Conservation (phyloP, 345 rosid species). For the Boechera retrofracta region DNA sequence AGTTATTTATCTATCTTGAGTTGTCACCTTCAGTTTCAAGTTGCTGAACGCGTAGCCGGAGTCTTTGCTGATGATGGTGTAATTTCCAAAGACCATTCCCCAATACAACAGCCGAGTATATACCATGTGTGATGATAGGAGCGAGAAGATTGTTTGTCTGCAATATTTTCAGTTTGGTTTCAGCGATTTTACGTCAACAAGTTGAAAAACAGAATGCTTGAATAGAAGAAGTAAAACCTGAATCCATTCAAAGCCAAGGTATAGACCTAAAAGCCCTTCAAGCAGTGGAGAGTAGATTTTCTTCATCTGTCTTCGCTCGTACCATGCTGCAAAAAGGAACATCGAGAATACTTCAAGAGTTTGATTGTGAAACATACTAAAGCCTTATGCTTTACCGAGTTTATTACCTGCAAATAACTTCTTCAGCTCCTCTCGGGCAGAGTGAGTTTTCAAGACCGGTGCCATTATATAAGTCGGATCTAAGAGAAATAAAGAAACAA, state of each 20-base stretch:
- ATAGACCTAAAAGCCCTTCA: conserved; percentile 87
- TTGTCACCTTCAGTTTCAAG: conserved; percentile 56
- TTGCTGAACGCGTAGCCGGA: conserved; percentile 67
- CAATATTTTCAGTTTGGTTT: conserved; percentile 19
- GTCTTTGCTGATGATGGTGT: conserved; percentile 73
- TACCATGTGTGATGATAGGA: conserved; percentile 90
- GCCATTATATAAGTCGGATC: conserved; percentile 92
- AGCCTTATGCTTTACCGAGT: background rate
- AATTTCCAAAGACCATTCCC: conserved; percentile 96
- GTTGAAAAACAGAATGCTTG: background rate
- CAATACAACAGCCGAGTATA: conserved; percentile 81
- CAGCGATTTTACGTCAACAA: conserved; percentile 1
- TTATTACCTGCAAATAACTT: conserved; percentile 83
- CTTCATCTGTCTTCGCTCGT: conserved; percentile 94
- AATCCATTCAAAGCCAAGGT: conserved; percentile 96
- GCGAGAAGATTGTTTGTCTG: conserved; percentile 93
- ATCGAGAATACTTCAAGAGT: background rate
- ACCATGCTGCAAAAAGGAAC: conserved; percentile 71
- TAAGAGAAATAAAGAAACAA: conserved; percentile 33
- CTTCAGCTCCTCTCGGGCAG: conserved; percentile 80
- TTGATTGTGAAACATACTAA: conserved; percentile 15
- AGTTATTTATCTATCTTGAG: conserved; percentile 29
- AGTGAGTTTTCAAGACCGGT: conserved; percentile 71
- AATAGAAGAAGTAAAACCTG: conserved; percentile 53
- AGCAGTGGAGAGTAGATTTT: conserved; percentile 96